Base-by-base conservation (phyloP, 108 stramenopile genomes). In the Chaetoceros tenuissimus region DNA sequence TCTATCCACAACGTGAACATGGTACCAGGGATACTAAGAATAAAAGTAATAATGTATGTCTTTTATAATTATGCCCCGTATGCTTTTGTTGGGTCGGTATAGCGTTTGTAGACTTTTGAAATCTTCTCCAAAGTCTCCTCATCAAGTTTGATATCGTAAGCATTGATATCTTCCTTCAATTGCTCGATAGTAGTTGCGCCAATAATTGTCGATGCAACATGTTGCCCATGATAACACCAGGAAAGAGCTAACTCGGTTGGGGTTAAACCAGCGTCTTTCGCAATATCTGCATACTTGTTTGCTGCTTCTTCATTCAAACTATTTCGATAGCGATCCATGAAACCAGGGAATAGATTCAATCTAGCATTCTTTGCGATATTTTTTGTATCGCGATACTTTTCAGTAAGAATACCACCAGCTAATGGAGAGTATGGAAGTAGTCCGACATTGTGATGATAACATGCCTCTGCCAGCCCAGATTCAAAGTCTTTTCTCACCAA, bases 181-280 rank as follows among this genome's bases (percentile, higher is more conserved):
- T 97, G 97, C 2, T 67, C 56, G 48, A 89, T 63, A 2, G 78
- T 75, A 0, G 95, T 98, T 3, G 94, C 95, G 28, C 95, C 95
- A 63, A 98, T 85, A 51, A 98, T 89, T 0, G 92, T 87, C 0
- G 89, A 88, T 5, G 78, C 71, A 23, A 95, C 94, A 53, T 85
- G 79, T 44, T 79, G 75, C 58, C 81, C 67, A 49, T 87, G 82
- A 56, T 89, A 92, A 48, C 94, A 89, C 83, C 89, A 95, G 25
- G 79, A 56, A 51, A 95, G 60, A 26, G 97, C 89, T 48, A 96
- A 55, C 72, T 91, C 57, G 0, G 89, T 59, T 8, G 94, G 80
- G 1, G 80, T 73, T 67, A 95, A 34, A 25, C 75, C 80, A 7
- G 62, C 54, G 13, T 68, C 63, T 34, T 72, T 49, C 3, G 94